Base-by-base conservation (phyloP, 345 rosid genomes). In the Mangifera indica region DNA sequence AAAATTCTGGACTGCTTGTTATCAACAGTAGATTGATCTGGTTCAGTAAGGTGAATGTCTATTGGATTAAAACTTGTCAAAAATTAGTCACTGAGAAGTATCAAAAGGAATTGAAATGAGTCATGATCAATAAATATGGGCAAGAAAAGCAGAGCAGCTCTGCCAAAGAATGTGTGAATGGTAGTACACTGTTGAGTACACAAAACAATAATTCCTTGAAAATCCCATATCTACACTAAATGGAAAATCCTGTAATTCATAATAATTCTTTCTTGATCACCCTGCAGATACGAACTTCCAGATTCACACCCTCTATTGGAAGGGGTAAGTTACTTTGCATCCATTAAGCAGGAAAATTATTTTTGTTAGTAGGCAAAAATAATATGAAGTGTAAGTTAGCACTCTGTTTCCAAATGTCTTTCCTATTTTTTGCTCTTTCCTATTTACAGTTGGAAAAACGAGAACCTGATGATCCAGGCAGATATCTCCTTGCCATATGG, bases 401-500 rank as follows among this genome's bases (percentile, higher is more conserved):
- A 20, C 37, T 70, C 34, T n/a, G 54, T 72, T 48, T 61, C n/a
- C 53, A 53, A 20, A 69, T 63, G 49, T 61, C 37, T 24, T 63
- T 60, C 64, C 67, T 60, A 72, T 67, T 67, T 64, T 69, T 42
- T 70, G 25, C 37, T 63, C 60, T 61, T 72, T 10, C 21, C 76
- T 48, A 77, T 51, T 73, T 72, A 65, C 86, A 96, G 99, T 74
- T 91, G 81, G 98, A 96, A 51, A 83, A 78, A 75, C 82, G 89
- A 79, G 96, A 89, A 78, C 81, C 79, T 53, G 98, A 89, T 74
- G 98, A 96, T 77, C 98, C 96, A 32, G 74, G 91, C 75, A 84
- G 85, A 22, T 96, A 93, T 74, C 88, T 93, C 71, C 93, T 96
- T 58, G 98, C 99, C 55, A 87, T 93, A 78, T 96, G 99, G 99